Percentiles rank a stretch among this genome's conserved stretches.
Conservation (phyloP, 164 flowering plant genomes). For the Sedum album region DNA sequence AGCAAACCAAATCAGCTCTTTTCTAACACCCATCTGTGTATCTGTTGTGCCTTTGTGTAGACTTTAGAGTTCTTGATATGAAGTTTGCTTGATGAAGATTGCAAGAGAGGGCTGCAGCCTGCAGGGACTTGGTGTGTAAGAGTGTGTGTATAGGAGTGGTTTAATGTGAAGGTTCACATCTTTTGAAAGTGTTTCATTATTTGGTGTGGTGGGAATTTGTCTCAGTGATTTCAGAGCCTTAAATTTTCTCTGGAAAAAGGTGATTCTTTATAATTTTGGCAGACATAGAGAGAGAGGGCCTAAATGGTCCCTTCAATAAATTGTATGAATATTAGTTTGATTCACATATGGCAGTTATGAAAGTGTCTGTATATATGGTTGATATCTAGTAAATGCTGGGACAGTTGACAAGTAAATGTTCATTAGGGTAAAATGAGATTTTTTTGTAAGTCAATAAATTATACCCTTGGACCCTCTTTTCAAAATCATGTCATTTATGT, state of each 20-base stretch:
- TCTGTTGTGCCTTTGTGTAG: too few relatives aligned
- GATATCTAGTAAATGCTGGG: slow-evolving; percentile 1
- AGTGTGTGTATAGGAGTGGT: neutral
- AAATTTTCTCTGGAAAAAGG: slow-evolving; percentile 3
- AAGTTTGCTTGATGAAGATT: neutral
- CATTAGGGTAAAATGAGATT: too few relatives aligned
- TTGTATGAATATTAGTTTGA: neutral
- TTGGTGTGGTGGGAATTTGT: slow-evolving; percentile 6
- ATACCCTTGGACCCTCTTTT: too few relatives aligned
- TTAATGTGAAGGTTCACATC: neutral
- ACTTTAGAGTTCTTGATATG: neutral
- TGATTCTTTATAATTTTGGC: neutral
- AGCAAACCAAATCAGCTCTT: slow-evolving; percentile 1
- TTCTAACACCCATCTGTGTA: slow-evolving; percentile 1
- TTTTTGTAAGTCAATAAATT: too few relatives aligned
- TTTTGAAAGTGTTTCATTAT: neutral
- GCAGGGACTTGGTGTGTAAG: neutral
- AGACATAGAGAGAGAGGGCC: neutral
- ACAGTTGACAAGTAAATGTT: neutral
- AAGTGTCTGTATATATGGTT: neutral
- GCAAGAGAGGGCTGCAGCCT: neutral
- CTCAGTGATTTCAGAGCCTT: slow-evolving; percentile 11
- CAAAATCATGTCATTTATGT: too few relatives aligned
- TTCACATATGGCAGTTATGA: neutral
- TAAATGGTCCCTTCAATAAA: neutral